Evolutionary conservation across 768 basidiomycete species (phyloP).

Genomic region (Lactarius akahatsu): DNA sequence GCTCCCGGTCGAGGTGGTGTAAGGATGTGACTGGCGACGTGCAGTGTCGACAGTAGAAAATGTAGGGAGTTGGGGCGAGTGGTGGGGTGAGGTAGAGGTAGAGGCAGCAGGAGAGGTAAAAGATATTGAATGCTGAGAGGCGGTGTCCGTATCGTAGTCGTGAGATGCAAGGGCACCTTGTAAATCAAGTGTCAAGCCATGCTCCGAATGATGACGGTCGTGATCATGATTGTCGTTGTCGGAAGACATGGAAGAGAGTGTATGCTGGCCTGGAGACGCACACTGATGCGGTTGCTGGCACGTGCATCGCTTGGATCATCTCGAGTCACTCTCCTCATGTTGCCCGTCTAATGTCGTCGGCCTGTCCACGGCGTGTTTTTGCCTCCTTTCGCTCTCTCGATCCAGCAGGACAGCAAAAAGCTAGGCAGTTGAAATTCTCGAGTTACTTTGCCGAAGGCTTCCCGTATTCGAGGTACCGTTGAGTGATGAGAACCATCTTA

Average conservation of each 20-base stretch:
- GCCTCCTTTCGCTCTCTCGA: conserved; percentile 7
- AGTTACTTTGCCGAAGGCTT: conserved; percentile 16
- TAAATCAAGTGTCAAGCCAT: conserved; percentile 15
- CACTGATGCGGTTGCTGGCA: not conserved
- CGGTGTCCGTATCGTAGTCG: conserved; percentile 68
- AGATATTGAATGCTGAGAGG: conserved; percentile 75
- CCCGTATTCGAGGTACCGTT: conserved; percentile 21
- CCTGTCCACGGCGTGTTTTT: conserved; percentile 8
- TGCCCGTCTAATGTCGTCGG: conserved; percentile 18
- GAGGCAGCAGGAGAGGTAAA: conserved; percentile 64
- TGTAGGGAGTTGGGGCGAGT: conserved; percentile 34
- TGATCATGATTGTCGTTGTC: conserved; percentile 23
- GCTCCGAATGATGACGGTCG: not conserved
- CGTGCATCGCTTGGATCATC: not conserved
- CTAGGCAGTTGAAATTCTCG: conserved; percentile 15
- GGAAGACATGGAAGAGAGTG: conserved; percentile 15
- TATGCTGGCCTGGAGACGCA: not conserved
- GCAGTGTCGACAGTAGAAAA: conserved; percentile 19
- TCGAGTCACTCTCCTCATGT: conserved; percentile 7
- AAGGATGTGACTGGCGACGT: conserved; percentile 46
- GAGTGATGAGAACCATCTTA: not conserved
- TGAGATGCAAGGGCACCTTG: conserved; percentile 36
- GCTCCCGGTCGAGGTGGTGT: conserved; percentile 36
- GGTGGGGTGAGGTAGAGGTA: conserved; percentile 53
- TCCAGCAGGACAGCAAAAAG: conserved; percentile 9